A percentile compares a stretch with the other conserved stretches of the same genome.
These are phyloP conservation scores for Tetrahymena thermophila DNA, from an alignment of 73 alveolate species.

Conservation along the genomic window DNA sequence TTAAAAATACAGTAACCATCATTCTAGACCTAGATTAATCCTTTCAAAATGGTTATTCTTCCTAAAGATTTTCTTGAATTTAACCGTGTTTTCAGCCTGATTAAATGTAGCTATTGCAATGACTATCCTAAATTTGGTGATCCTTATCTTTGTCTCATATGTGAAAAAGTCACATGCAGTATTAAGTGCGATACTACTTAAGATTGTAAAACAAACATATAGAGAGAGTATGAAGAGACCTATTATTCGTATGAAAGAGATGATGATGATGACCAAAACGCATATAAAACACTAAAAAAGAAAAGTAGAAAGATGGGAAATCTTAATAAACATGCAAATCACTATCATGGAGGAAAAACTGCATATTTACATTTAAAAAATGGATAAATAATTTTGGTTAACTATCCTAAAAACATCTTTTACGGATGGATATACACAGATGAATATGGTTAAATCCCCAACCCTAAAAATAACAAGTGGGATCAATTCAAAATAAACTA, in stretches of 20 bases:
- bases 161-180: background rate
- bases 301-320: background rate
- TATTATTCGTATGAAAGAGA: background rate
- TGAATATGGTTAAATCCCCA: background rate
- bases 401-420: background rate
- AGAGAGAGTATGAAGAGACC: background rate
- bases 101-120: background rate
- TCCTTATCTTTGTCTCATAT: background rate
- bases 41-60: background rate
- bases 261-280: background rate
- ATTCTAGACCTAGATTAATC: background rate
- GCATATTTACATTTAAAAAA: background rate
- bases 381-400: background rate
- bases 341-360: background rate
- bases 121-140: background rate
- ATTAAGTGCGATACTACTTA: background rate
- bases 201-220: background rate
- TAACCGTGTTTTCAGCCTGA: background rate
- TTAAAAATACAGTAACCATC: background rate
- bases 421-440: background rate
- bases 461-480: background rate
- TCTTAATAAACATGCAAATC: background rate
- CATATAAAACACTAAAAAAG: background rate
- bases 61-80: background rate
- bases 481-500: background rate